Evolutionary conservation across 2,329 filamentous ascomycete genomes (phyloP).

Genomic region (Colletotrichum incanum): DNA sequence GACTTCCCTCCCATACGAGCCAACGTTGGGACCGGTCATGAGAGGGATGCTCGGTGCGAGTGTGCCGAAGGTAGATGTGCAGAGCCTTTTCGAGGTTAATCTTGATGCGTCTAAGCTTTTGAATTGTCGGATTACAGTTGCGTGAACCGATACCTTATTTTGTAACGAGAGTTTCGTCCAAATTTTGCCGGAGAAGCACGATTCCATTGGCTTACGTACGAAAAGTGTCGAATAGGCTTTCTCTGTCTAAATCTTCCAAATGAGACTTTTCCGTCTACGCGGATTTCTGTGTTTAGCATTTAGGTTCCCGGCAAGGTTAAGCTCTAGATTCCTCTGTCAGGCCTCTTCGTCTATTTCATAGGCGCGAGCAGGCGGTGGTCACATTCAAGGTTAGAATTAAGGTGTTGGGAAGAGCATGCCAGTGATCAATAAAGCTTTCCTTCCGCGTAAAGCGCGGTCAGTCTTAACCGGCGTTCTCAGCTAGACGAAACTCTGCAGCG

Average conservation of each 20-base stretch:
- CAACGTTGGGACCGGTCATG: neutral
- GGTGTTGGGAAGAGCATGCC: neutral
- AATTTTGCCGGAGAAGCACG: neutral
- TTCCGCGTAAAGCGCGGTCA: neutral
- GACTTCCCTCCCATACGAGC: constrained; percentile 27
- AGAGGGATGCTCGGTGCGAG: constrained; percentile 26
- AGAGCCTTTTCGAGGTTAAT: constrained; percentile 25
- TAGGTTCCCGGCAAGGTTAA: constrained; percentile 26
- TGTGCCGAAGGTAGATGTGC: constrained; percentile 25
- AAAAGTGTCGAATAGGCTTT: neutral
- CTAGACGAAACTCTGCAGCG: neutral
- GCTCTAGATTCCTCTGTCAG: constrained; percentile 22
- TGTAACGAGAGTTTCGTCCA: neutral
- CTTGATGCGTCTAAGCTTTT: constrained; percentile 7
- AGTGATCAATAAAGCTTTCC: neutral
- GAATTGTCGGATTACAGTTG: neutral
- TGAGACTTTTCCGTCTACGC: neutral
- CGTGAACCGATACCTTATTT: constrained; percentile 9
- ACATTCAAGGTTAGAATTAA: constrained; percentile 5
- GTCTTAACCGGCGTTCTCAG: neutral
- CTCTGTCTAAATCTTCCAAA: neutral
- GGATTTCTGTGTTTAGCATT: neutral
- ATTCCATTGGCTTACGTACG: no score
- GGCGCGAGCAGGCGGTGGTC: neutral
- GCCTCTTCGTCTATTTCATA: constrained; percentile 28